Percentiles rank a stretch among this genome's conserved stretches.
Conservation (phyloP, 2,329 filamentous ascomycete genomes). For the Myriosclerotinia curreyana region DNA sequence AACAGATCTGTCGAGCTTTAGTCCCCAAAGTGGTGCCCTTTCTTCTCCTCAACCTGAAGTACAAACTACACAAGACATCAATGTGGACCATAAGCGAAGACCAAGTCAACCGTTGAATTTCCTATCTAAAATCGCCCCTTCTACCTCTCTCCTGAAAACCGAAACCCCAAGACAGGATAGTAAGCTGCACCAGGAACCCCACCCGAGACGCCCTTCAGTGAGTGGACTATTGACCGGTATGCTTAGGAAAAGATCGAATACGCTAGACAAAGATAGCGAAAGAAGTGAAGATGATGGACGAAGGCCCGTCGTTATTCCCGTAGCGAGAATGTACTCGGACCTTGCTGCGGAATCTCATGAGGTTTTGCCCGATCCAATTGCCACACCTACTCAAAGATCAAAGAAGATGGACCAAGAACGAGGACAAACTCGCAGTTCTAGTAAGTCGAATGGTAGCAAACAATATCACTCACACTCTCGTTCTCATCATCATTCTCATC, state of each 20-base stretch:
- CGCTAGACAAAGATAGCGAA: slow-evolving; percentile 25
- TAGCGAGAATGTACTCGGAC: slow-evolving; percentile 33
- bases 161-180: slow-evolving; percentile 14
- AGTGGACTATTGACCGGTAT: slow-evolving; percentile 33
- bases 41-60: slow-evolving; percentile 1
- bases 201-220: slow-evolving; percentile 31
- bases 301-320: slow-evolving; percentile 21
- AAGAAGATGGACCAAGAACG: neutral
- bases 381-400: neutral
- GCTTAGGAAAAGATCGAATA: slow-evolving; percentile 30
- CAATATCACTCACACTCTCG: slow-evolving; percentile 10
- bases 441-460: slow-evolving; percentile 1
- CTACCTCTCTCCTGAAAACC: slow-evolving; percentile 12
- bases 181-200: slow-evolving; percentile 16
- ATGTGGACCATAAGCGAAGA: neutral
- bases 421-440: neutral
- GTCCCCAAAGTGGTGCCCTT: neutral
- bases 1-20: slow-evolving; percentile 10
- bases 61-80: neutral
- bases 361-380: neutral
- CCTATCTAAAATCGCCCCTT: slow-evolving; percentile 19
- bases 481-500: slow-evolving; percentile 26
- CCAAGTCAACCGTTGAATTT: slow-evolving; percentile 21
- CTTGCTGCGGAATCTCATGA: slow-evolving; percentile 23
- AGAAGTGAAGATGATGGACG: slow-evolving; percentile 9